Evolutionary conservation across 805 yeast species (phyloP), one percentile per base, ranked within the genome.

Genomic region (Deakozyma indianensis): DNA sequence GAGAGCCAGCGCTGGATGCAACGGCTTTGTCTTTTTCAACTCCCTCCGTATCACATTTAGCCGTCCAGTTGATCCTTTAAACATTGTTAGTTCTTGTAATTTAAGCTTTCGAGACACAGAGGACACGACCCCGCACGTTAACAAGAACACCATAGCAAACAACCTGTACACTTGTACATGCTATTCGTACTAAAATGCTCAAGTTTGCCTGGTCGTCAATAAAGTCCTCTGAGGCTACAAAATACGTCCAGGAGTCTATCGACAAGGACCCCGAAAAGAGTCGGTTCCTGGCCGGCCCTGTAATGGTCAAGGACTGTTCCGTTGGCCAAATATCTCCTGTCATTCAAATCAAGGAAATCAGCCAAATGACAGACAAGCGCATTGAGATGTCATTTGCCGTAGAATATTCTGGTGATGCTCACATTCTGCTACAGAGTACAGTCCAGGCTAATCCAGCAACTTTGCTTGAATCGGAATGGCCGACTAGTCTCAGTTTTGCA

Each of bases 291-390:
- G 38, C 38, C 16, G 38, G 38, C 43, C 57, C 75, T 42, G 79
- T 84, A 49, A 66, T 66, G 41, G 83, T 83, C 45, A 71, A 77
- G 45, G 85, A 78, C 49, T 66, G 84, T 42, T 73, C 78, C 52
- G 80, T 83, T 60, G 94, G 94, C n/a, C 72, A 77, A 42, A 65
- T 69, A 9, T 78, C 90, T 0, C 94, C 94, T 1, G 67, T 69
- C 46, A 76, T 83, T 50, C 90, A 81, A 58, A 80, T 83, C 24
- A 64, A 82, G 50, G 90, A 83, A 55, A 78, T 82, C 51, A 88
- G 88, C 11, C 90, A 82, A 56, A 63, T 83, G 35, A 85, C 75
- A 4, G 68, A 68, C 16, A 59, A 67, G 81, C 54, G 88, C 80
- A 22, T 60, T 38, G 60, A 63, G 29, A 56, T 65, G 16, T 80